Percentiles rank a stretch among this genome's conserved stretches.
Evolutionary conservation across 495 filamentous ascomycete genomes (phyloP).

Genomic region (Aspergillus sclerotiicarbonarius): DNA sequence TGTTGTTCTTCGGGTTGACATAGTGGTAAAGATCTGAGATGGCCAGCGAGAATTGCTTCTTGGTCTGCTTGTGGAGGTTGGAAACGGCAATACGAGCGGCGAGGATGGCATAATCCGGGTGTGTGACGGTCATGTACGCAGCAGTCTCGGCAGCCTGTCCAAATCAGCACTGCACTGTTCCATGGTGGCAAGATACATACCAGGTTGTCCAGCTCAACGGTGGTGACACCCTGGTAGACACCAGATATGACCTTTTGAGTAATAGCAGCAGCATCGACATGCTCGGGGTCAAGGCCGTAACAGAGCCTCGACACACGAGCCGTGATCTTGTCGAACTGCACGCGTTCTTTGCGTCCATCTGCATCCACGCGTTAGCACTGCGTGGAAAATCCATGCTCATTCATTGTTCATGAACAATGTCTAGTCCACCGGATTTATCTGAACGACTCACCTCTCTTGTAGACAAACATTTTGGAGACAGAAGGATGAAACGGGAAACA

Average conservation of each 20-base stretch:
- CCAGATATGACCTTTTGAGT: constrained; percentile 99
- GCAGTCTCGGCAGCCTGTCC: constrained; percentile 93
- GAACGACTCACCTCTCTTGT: constrained; percentile 61
- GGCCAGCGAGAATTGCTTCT: constrained; percentile 97
- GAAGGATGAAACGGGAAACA: constrained; percentile 14
- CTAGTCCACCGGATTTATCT: not conserved
- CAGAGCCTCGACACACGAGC: constrained; percentile 95
- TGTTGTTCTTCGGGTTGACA: constrained; percentile 89
- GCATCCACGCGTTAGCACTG: constrained; percentile 26
- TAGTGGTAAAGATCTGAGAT: constrained; percentile 93
- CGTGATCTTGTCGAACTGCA: constrained; percentile 99
- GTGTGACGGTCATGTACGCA: constrained; percentile 99
- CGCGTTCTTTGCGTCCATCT: constrained; percentile 99
- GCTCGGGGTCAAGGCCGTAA: constrained; percentile 93
- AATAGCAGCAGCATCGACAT: constrained; percentile 97
- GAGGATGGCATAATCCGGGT: constrained; percentile 98
- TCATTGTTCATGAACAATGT: not conserved
- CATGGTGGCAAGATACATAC: constrained; percentile 51
- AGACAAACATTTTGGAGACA: constrained; percentile 60
- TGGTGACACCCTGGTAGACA: constrained; percentile 97
- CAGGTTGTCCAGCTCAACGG: constrained; percentile 91
- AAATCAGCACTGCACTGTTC: constrained; percentile 11
- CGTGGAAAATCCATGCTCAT: too few species aligned
- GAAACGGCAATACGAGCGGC: constrained; percentile 98
- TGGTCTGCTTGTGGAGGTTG: constrained; percentile 99